Base-by-base conservation (phyloP, 2,329 filamentous ascomycete genomes). In the Chaetomiaceae sp. region DNA sequence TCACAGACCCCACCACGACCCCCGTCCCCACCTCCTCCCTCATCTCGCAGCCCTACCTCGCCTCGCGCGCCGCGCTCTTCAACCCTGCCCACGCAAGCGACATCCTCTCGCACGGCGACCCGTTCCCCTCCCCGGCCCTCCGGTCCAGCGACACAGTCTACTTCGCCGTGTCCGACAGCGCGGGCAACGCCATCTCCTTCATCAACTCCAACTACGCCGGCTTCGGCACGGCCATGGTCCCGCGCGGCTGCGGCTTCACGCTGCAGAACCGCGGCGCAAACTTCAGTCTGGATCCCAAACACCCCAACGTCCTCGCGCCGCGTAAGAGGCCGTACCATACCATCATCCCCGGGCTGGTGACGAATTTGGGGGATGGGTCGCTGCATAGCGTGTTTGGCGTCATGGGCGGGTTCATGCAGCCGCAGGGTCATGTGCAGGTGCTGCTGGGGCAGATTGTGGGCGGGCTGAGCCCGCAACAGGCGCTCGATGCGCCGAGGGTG, bases 391-490 rank as follows among this genome's bases (percentile, higher is more conserved):
- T 95, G 0, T 96, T 92, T 64, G 94, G 94, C 49, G 92, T 97
- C 56, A 97, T 97, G 94, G 94, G 94, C 48, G 92, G 91, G 2
- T 97, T 95, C 72, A 97, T 97, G 88, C 94, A 99, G 72, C 94
- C 94, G 0, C 94, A 97, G 71, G 94, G 92, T 20, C 94, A 97
- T 56, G 85, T 97, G 0, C 94, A 97, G 70, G 91, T 96, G 0
- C 73, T 99, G 9, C 76, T 97, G 2, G 95, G 95, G 61, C 91
- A 95, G 80, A 72, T 95, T 0, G 82, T 91, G 0, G 95, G 91
- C 63, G 83, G 84, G 1, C 77, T 90, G 49, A 87, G 85, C 58
- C 91, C 91, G 0, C 94, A 99, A 71, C 84, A 89, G 55, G 91
- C 92, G 3, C 79, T 97, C 0, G 94, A 99, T 66, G 87, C 92